A percentile compares a stretch with the other conserved stretches of the same genome.
These are phyloP conservation scores for Entrophospora sp. DNA, from an alignment of 192 early-diverging fungal genomes.

Conservation along the genomic window DNA sequence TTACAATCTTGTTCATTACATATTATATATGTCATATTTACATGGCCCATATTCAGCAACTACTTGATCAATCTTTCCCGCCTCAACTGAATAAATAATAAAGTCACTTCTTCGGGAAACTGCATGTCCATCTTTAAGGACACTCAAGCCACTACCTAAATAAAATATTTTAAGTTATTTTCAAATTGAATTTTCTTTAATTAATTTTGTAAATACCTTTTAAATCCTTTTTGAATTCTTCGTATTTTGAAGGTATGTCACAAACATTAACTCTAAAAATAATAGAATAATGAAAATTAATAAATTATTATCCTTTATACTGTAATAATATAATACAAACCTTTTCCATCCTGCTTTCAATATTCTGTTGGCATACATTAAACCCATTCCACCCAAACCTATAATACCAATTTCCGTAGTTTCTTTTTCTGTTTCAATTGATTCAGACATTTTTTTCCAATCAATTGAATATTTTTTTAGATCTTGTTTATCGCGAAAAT, in stretches of 20 bases:
- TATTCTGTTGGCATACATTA: constrained; percentile 73
- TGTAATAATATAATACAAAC: constrained; percentile 22
- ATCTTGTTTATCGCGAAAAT: no score
- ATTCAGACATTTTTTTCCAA: no score
- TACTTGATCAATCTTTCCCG: constrained; percentile 72
- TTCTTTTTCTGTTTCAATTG: no score
- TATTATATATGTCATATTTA: constrained; percentile 24
- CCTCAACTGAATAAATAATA: constrained; percentile 93
- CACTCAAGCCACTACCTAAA: constrained; percentile 42
- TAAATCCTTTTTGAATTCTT: constrained; percentile 53
- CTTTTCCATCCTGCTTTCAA: constrained; percentile 70
- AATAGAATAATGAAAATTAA: not conserved
- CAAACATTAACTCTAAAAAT: constrained; percentile 70
- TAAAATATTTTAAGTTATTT: constrained; percentile 5
- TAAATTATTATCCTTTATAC: not conserved
- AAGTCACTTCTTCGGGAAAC: constrained; percentile 79
- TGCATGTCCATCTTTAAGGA: constrained; percentile 73
- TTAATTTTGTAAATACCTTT: constrained; percentile 32
- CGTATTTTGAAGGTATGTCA: constrained; percentile 72
- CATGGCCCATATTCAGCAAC: constrained; percentile 78
- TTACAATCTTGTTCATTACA: no score
- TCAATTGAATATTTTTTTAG: no score
- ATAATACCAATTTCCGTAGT: constrained; percentile 81
- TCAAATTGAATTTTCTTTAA: constrained; percentile 1
- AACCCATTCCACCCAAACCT: constrained; percentile 93